Evolutionary conservation across 176 grass and related monocot species (phyloP).

Genomic region (Bromus sterilis): DNA sequence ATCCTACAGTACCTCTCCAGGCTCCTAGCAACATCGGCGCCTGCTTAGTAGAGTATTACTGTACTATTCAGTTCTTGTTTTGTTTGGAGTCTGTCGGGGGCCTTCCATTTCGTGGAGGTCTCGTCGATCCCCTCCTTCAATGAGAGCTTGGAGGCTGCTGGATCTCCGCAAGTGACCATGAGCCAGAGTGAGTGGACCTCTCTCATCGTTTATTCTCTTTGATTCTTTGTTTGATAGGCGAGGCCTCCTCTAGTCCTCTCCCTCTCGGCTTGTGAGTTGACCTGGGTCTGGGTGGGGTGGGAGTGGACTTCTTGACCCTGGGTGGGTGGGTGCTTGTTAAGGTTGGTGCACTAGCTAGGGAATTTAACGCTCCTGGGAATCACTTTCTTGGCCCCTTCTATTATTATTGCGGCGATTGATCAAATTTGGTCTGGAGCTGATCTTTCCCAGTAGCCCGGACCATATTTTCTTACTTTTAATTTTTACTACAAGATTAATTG

Average conservation of each 20-base stretch:
- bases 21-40: neutral
- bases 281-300: neutral
- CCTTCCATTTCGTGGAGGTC: conserved; percentile 7
- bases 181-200: conserved; percentile 32
- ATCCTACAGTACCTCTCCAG: neutral
- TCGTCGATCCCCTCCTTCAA: conserved; percentile 1
- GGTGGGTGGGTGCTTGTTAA: neutral
- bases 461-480: neutral
- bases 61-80: neutral
- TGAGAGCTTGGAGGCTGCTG: conserved; percentile 30
- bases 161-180: conserved; percentile 46
- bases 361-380: neutral
- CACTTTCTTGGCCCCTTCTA: neutral
- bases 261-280: conserved; percentile 19
- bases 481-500: neutral
- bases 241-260: too few relatives aligned
- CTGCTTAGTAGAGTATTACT: too few relatives aligned
- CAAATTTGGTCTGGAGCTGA: neutral
- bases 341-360: neutral
- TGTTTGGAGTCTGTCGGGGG: neutral
- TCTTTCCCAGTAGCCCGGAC: neutral
- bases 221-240: conserved; percentile 18
- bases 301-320: neutral
- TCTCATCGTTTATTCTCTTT: neutral
- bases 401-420: neutral